Base-by-base conservation (phyloP, 2,329 filamentous ascomycete genomes). In the Aspergillus neotritici region DNA sequence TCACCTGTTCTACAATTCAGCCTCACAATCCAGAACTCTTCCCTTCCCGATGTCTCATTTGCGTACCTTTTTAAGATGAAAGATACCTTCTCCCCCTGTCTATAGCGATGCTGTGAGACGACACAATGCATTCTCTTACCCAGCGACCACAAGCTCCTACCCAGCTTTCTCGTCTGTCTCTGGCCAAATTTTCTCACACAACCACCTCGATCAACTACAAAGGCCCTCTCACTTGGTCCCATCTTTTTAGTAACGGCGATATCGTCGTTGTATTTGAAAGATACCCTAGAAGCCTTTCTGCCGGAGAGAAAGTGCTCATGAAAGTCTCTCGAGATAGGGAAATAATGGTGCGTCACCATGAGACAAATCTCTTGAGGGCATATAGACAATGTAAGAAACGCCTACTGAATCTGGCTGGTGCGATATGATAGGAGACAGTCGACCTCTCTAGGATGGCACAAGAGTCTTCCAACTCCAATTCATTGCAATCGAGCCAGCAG, bases 181-280 rank as follows among this genome's bases (percentile, higher is more conserved):
- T 67, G 11, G 58, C 59, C n/a, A 73, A 72, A 44, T 73, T 71
- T 52, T 73, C 70, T 14, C 65, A 69, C 50, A 64, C 69, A 12
- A 69, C 63, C 4, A 64, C 64, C 4, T 57, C 64, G 10, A 46
- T 59, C 29, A 60, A 63, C 13, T 62, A 65, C 40, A 60, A 56
- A 25, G 65, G 60, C 14, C 67, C 67, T 5, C 49, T 72, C n/a
- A 61, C 57, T 28, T 73, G 70, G 70, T 68, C 55, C 34, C 70
- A 73, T 58, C 50, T 72, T 5, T 60, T 63, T 15, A 64, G 64
- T 4, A 58, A 63, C 34, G 60, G 53, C 11, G 61, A 66, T 37
- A 48, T 73, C 5, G 49, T 52, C 25, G 64, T 60, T 17, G 34
- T 61, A 2, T 66, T 72, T 38, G 64, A 70, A 17, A 62, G 55